A percentile compares a stretch with the other conserved stretches of the same genome.
Evolutionary conservation across 139 green algal genomes (phyloP).

Genomic region (Asterochloris erici): DNA sequence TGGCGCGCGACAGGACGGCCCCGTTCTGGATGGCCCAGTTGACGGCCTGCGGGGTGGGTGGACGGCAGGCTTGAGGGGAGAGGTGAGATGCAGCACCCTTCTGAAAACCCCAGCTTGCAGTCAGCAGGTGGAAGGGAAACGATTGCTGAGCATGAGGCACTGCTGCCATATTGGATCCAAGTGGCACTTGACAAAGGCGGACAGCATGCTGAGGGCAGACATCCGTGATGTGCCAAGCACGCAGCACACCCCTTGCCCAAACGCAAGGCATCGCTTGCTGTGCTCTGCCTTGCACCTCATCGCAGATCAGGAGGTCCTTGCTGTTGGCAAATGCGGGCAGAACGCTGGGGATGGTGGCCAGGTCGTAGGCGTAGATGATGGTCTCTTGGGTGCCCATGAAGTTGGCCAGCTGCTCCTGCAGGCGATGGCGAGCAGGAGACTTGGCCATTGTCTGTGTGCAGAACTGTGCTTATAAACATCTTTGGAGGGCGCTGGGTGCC

Average conservation of each 20-base stretch:
- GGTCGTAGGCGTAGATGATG: constrained; percentile 96
- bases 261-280: too few relatives aligned
- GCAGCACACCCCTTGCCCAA: too few relatives aligned
- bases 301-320: constrained; percentile 85
- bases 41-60: constrained; percentile 32
- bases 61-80: too few relatives aligned
- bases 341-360: constrained; percentile 82
- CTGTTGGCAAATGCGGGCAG: constrained; percentile 92
- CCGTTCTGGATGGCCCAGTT: constrained; percentile 83
- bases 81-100: background rate
- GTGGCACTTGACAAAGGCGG: too few relatives aligned
- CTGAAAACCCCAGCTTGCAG: background rate
- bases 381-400: constrained; percentile 82
- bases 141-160: too few relatives aligned
- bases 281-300: constrained; percentile 46
- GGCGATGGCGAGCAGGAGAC: background rate
- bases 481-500: too few relatives aligned
- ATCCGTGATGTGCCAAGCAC: too few relatives aligned
- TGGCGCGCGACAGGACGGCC: constrained; percentile 64
- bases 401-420: constrained; percentile 57
- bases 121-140: too few relatives aligned
- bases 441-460: too few relatives aligned
- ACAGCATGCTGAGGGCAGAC: too few relatives aligned
- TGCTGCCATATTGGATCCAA: too few relatives aligned
- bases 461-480: too few relatives aligned